Base-by-base conservation (phyloP, 116 monocot genomes). In the Phalaenopsis hybrid region DNA sequence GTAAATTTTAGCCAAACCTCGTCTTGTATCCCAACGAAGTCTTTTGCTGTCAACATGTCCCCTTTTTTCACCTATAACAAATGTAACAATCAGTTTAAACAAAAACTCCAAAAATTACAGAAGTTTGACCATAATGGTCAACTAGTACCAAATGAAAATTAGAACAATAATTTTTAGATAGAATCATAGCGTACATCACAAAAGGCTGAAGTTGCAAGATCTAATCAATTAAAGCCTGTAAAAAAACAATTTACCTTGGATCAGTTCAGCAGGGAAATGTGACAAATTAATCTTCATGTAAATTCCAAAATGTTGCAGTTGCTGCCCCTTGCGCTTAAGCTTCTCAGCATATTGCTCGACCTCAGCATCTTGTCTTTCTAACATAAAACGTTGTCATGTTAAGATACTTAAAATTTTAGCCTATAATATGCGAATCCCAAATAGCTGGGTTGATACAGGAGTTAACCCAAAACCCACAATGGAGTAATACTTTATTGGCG, bases 231-330 rank as follows among this genome's bases (percentile, higher is more conserved):
- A 77, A 31, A 77, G 52, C 49, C 45, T 33, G 23, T 21, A 44
- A 80, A 15, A 81, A 52, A 45, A 52, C 12, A 49, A 46, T 46
- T 20, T 37, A 81, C 81, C 81, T 81, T 81, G 70, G 51, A 81
- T 81, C 44, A 81, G 81, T 73, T 81, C 81, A 34, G 50, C 33
- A 81, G 81, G 81, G 51, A 81, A 73, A 81, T 81, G 25, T 49
- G 81, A 81, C 25, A 73, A 31, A 81, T 34, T 81, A 51, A 72
- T 49, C 51, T 81, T 81, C 81, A 73, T 52, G 11, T 72, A 81
- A 31, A 33, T 46, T 81, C 63, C 81, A 73, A 81, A 34, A 72
- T 72, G 15, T 72, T 72, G 72, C 1, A 3, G 72, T 72, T 72
- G 37, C 15, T 72, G 72, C 2, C 72, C 72, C 72, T 72, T 72